Percentiles rank a stretch among this genome's conserved stretches.
Evolutionary conservation across 2,329 filamentous ascomycete species (phyloP).

Genomic region (Botrytis tulipae): DNA sequence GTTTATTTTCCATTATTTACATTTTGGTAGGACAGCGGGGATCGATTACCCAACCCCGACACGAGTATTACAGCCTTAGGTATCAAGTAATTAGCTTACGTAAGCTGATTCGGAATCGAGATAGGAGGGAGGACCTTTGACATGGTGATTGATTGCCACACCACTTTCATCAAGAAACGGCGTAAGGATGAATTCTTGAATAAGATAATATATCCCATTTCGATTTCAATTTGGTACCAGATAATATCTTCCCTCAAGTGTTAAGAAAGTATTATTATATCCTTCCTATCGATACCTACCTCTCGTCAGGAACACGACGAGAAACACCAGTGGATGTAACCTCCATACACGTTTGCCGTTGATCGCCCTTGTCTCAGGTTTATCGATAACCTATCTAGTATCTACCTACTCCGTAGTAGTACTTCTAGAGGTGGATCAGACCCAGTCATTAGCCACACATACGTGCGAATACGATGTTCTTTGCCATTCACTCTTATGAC

Average conservation of each 20-base stretch:
- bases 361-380: not conserved
- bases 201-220: not conserved
- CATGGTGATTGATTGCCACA: not conserved
- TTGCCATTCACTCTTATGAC: conserved; percentile 9
- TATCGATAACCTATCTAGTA: conserved; percentile 7
- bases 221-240: not conserved
- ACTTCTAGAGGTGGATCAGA: not conserved
- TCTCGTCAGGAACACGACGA: not conserved
- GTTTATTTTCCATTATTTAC: conserved; percentile 22
- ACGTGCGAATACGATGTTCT: not conserved
- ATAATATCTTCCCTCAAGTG: not conserved
- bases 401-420: no score
- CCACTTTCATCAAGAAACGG: not conserved
- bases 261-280: not conserved
- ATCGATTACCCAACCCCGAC: not conserved
- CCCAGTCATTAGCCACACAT: not conserved
- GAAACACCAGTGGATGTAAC: not conserved
- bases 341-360: not conserved
- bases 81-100: not conserved
- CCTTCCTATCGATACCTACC: not conserved
- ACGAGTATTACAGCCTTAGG: not conserved
- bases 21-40: not conserved
- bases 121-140: not conserved
- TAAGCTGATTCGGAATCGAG: not conserved
- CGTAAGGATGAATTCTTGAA: not conserved